Evolutionary conservation across 192 early-diverging fungal species (phyloP), one percentile per base, ranked within the genome.

Genomic region (Podila horticola): DNA sequence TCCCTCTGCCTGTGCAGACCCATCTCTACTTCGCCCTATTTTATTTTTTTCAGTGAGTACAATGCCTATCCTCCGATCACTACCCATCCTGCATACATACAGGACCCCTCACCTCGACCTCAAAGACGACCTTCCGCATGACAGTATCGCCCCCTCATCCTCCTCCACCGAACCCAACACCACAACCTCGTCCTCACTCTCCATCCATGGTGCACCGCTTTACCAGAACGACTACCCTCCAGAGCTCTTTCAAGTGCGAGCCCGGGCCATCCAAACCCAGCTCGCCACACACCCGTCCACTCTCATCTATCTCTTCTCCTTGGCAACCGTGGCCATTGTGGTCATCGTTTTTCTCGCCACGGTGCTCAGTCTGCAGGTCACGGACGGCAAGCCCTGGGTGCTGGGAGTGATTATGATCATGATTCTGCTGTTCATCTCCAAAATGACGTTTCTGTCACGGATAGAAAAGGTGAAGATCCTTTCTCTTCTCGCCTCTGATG

Each of bases 371-470:
- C 61, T 72, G 2, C 61, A 69, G 52, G 77, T 73, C 55, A 58
- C 58, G 22, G 71, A 81, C 48, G 71, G 77, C 55, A 73, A 73
- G 22, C 77, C 70, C 4, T 81, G 77, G 77, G 71, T 81, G 12
- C 31, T 81, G 45, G 71, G 71, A 5, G 63, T 81, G 41, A 81
- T 81, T 28, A 62, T 68, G 0, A 59, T 81, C 62, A 45, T 81
- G 51, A 73, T 81, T 29, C 36, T 73, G 1, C 12, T 64, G 17
- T 81, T 81, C 48, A 48, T 81, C 62, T 60, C 71, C 60, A 81
- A 81, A 26, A 81, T 81, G 77, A 63, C 62, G 3, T 81, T 81
- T 24, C 77, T 81, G 30, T 72, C 77, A 6, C 67, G 71, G 48
- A 69, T 81, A 6, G 77, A 81, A 28, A 72, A 73, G 77, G 77